These are phyloP conservation scores for Phialocephala subalpina DNA, from an alignment of 2,329 filamentous ascomycete species.

Conservation along the genomic window DNA sequence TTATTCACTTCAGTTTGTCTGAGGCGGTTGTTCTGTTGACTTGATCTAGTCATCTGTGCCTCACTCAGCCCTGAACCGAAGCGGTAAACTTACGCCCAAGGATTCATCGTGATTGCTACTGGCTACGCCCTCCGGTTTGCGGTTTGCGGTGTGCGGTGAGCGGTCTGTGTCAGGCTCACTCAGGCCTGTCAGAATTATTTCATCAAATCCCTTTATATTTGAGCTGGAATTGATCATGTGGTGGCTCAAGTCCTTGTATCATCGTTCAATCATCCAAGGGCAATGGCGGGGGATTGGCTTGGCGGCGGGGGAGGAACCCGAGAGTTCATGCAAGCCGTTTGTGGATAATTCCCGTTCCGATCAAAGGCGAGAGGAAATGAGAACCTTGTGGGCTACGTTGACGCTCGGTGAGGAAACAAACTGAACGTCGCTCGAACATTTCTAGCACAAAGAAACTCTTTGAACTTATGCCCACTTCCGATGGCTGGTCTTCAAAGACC, in stretches of 20 bases:
- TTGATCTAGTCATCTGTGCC: neutral
- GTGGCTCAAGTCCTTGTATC: neutral
- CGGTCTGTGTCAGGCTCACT: constrained; percentile 2
- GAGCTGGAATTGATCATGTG: neutral
- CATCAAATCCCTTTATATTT: neutral
- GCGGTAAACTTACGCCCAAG: neutral
- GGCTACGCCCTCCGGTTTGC: neutral
- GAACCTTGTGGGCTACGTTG: constrained; percentile 1
- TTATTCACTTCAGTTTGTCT: neutral
- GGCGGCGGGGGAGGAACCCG: neutral
- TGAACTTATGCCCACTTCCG: neutral
- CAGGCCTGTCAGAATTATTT: neutral
- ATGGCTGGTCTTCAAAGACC: neutral
- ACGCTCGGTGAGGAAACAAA: neutral
- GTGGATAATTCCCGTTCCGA: neutral
- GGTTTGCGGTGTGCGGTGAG: neutral
- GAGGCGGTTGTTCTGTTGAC: neutral
- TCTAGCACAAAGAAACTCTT: neutral
- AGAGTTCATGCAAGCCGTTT: neutral
- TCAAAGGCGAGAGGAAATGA: neutral
- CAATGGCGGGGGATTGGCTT: neutral
- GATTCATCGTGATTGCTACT: neutral
- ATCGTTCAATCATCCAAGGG: neutral
- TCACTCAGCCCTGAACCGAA: constrained; percentile 1
- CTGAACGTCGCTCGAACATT: neutral